phyloP scores from a whole-genome alignment of 2,329 filamentous ascomycete species.

The Fonsecaea erecta region DNA sequence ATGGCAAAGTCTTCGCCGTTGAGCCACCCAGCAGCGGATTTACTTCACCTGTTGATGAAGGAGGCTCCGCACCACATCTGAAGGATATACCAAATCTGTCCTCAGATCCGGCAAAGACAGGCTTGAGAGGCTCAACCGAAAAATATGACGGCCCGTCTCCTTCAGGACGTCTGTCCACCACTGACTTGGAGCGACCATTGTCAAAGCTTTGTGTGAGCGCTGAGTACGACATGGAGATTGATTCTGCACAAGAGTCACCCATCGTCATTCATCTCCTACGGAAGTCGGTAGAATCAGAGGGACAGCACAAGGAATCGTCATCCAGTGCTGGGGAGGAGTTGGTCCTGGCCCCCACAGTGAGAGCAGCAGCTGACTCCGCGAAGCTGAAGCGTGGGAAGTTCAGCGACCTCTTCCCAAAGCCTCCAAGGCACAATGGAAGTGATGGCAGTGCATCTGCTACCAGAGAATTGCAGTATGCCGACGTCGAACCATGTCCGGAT shows the following conservation, averaged over 20 bases:
- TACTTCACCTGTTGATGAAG: slow-evolving; percentile 27
- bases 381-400: slow-evolving; percentile 36
- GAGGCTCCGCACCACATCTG: neutral
- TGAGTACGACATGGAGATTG: slow-evolving; percentile 27
- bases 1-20: slow-evolving; percentile 8
- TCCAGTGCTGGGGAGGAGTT: slow-evolving; percentile 19
- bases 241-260: slow-evolving; percentile 31
- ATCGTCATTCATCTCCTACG: slow-evolving; percentile 27
- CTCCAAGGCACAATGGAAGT: slow-evolving; percentile 17
- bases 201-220: slow-evolving; percentile 25
- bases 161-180: slow-evolving; percentile 11
- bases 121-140: neutral
- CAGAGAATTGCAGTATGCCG: slow-evolving; percentile 1
- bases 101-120: neutral
- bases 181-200: slow-evolving; percentile 33
- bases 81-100: slow-evolving; percentile 2
- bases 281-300: slow-evolving; percentile 18
- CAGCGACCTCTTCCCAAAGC: slow-evolving; percentile 25
- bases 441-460: slow-evolving; percentile 16
- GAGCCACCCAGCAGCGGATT: slow-evolving; percentile 39
- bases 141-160: neutral
- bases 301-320: neutral
- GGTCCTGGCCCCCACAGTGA: slow-evolving; percentile 32
- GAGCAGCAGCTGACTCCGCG: slow-evolving; percentile 37
- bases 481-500: slow-evolving; percentile 28